Evolutionary conservation across 441 rosid species (phyloP), one percentile per base, ranked within the genome.

Genomic region (Dalechampia spathulata): DNA sequence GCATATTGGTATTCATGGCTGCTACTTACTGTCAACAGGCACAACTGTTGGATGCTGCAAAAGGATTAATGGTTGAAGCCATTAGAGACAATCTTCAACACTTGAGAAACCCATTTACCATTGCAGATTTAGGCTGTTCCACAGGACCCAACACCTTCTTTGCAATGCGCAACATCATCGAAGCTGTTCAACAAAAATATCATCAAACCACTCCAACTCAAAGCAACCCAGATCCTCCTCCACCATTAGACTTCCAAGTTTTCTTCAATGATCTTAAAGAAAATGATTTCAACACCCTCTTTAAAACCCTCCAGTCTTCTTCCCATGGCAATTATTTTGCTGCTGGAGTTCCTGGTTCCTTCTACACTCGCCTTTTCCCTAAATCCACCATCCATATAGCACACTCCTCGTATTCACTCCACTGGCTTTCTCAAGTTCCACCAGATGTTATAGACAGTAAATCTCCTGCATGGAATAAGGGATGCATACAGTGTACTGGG

Each of bases 241-340:
- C 14, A 15, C 27, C 48, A 4, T 39, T 63, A 1, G 69, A 72
- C 25, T 75, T 52, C 41, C 69, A 61, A 22, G 65, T 72, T 15
- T 68, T 49, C 54, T 72, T 72, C 58, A 75, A 66, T 6, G 64
- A 75, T 40, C 70, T 49, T 20, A 21, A 48, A 6, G 55, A 56
- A 21, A 68, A 65, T 45, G 74, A 75, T 25, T 75, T 75, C 52
- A 72, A 75, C 50, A 72, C 70, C 20, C 77, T 66, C 21, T 75
- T 75, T 61, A 60, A 13, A 39, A 47, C 62, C 17, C 63, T 69
- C 22, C 67, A n/a, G n/a, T n/a, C n/a, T n/a, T n/a, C 77, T 19
- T 27, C 15, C 0, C 2, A 45, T 16, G 41, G 49, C 7, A 22
- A 34, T 15, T 69, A 66, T 41, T 63, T 62, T 42, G 26, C 43